Percentiles rank a stretch among this genome's conserved stretches.
Conservation (phyloP, 805 yeast genomes). For the Teunomyces pallodes region DNA sequence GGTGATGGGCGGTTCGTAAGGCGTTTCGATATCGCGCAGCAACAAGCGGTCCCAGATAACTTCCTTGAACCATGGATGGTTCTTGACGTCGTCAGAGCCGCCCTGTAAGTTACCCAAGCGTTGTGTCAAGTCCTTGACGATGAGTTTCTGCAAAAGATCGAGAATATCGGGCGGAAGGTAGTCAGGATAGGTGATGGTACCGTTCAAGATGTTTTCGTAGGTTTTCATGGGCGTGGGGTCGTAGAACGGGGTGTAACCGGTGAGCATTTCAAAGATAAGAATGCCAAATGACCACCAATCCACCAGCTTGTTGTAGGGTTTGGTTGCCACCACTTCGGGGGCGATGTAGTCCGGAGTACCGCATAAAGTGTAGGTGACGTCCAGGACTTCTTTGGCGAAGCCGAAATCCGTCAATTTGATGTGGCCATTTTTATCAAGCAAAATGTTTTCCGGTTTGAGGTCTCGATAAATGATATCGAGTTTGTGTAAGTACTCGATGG, state of each 20-base stretch:
- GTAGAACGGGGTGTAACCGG: slow-evolving; percentile 62
- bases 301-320: slow-evolving; percentile 60
- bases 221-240: slow-evolving; percentile 65
- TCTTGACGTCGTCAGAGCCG: slow-evolving; percentile 55
- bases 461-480: slow-evolving; percentile 59
- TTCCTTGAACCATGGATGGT: slow-evolving; percentile 58
- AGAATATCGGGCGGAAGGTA: slow-evolving; percentile 54
- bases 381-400: slow-evolving; percentile 59
- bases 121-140: slow-evolving; percentile 53
- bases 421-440: slow-evolving; percentile 58
- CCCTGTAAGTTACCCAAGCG: slow-evolving; percentile 58
- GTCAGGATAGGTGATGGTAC: slow-evolving; percentile 52
- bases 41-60: slow-evolving; percentile 60
- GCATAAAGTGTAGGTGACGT: slow-evolving; percentile 60
- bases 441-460: slow-evolving; percentile 59
- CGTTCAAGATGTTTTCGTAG: slow-evolving; percentile 55
- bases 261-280: slow-evolving; percentile 58
- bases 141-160: slow-evolving; percentile 49
- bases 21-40: slow-evolving; percentile 57
- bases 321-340: slow-evolving; percentile 63
- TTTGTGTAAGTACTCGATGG: slow-evolving; percentile 58
- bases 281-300: slow-evolving; percentile 69
- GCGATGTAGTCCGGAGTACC: slow-evolving; percentile 67
- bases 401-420: slow-evolving; percentile 62
- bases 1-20: slow-evolving; percentile 63